Conservation (phyloP, 2,329 filamentous ascomycete genomes). For the Karstenula rhodostoma region DNA sequence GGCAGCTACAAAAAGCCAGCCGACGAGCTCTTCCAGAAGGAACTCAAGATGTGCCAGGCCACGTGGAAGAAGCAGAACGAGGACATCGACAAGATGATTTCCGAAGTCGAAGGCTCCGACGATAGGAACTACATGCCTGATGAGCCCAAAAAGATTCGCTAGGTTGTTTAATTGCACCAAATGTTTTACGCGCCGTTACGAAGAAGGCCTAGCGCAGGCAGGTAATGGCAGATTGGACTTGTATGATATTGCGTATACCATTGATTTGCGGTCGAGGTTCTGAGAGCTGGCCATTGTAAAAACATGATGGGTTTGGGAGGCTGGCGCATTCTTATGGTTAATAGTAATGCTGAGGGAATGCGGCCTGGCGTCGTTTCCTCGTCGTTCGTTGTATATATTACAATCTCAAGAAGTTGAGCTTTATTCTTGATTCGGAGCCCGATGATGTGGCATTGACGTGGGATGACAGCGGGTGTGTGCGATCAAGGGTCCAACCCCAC, state of each 20-base stretch:
- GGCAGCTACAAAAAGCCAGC: constrained; percentile 89
- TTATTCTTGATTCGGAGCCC: background rate
- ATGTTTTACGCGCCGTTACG: constrained; percentile 9
- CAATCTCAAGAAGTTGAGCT: background rate
- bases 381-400: constrained; percentile 9
- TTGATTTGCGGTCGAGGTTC: background rate
- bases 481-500: background rate
- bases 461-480: background rate
- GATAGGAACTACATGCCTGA: constrained; percentile 53
- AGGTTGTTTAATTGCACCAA: background rate
- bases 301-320: constrained; percentile 1
- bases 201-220: background rate
- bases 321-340: background rate
- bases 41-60: constrained; percentile 82
- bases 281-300: background rate
- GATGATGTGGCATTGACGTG: background rate
- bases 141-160: constrained; percentile 53
- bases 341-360: background rate
- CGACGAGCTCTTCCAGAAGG: constrained; percentile 81
- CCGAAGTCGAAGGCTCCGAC: constrained; percentile 72
- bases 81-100: constrained; percentile 78
- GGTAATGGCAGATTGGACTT: constrained; percentile 7
- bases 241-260: background rate
- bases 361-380: background rate
- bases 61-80: constrained; percentile 81